Evolutionary conservation across 768 basidiomycete species (phyloP).

Genomic region (Mycena vitilis): DNA sequence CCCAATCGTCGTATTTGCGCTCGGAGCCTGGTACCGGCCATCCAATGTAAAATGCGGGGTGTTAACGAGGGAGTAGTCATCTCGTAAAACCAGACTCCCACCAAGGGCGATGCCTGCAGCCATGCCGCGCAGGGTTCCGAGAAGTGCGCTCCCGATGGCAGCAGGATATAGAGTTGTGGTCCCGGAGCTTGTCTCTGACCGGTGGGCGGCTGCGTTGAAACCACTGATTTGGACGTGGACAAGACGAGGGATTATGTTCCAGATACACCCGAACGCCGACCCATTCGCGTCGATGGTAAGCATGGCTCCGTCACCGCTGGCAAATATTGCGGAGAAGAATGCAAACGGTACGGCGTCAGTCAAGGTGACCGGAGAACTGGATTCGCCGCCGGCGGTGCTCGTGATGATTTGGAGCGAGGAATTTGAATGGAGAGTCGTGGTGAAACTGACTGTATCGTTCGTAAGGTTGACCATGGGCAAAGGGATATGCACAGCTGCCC

Average conservation of each 20-base stretch:
- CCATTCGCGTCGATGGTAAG: not conserved
- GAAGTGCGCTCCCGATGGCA: not conserved
- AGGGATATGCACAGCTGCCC: too few relatives aligned
- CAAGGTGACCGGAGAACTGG: too few relatives aligned
- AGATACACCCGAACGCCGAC: not conserved
- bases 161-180: not conserved
- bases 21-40: too few relatives aligned
- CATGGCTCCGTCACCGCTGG: not conserved
- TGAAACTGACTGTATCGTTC: too few relatives aligned
- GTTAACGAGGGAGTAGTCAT: too few relatives aligned
- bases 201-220: not conserved
- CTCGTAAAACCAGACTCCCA: not conserved
- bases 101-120: not conserved
- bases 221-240: not conserved
- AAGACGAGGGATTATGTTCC: not conserved
- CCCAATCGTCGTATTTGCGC: too few relatives aligned
- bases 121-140: not conserved
- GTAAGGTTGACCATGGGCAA: too few relatives aligned
- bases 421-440: too few relatives aligned
- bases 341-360: not conserved
- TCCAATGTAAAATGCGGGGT: too few relatives aligned
- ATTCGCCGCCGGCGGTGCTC: too few relatives aligned
- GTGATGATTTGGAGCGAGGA: too few relatives aligned
- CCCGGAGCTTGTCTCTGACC: not conserved
- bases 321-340: not conserved